Evolutionary conservation across 1,284 basidiomycete genomes (phyloP), one percentile per base, ranked within the genome.

Genomic region (Marasmius oreades): DNA sequence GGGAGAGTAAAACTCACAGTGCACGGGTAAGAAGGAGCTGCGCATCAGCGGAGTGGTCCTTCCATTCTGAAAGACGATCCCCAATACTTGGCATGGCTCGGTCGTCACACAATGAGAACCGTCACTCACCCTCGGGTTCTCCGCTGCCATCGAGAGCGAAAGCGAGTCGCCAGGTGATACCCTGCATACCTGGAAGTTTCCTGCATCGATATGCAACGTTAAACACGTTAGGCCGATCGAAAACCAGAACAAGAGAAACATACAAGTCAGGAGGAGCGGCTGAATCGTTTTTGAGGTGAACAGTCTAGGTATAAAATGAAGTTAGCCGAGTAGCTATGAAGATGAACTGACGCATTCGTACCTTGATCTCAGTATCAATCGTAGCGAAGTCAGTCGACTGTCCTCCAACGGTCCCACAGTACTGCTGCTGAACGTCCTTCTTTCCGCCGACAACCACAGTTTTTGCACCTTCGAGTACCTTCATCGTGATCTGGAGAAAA

Each of bases 351-450:
- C 31, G 56, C 56, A 22, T 53, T n/a, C 67, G 47, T 57, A 77
- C 79, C 75, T 84, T 84, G 59, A 85, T 72, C 63, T 84, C 79
- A 7, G 79, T 80, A 61, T 84, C 82, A 34, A 86, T 80, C 5
- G 73, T 76, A 0, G 74, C 70, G 64, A 81, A 85, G 55, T 77
- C 76, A 12, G 76, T 77, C 2, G 80, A 82, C 68, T 85, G 79
- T 1, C 82, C 83, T 7, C 83, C 84, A 42, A 85, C 82, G 45
- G 78, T 79, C 24, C 55, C 55, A 48, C 81, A 84, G 65, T 84
- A 85, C 59, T 84, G 74, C 63, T 85, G 84, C 26, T 68, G 67
- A 22, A 77, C 69, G 50, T 70, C 73, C 45, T 73, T 67, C 62
- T 77, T 77, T 28, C 83, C 83, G 20, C 81, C 82, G 20, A 82